Conservation (phyloP, 257 asterid genomes). For the Buddleja alternifolia region DNA sequence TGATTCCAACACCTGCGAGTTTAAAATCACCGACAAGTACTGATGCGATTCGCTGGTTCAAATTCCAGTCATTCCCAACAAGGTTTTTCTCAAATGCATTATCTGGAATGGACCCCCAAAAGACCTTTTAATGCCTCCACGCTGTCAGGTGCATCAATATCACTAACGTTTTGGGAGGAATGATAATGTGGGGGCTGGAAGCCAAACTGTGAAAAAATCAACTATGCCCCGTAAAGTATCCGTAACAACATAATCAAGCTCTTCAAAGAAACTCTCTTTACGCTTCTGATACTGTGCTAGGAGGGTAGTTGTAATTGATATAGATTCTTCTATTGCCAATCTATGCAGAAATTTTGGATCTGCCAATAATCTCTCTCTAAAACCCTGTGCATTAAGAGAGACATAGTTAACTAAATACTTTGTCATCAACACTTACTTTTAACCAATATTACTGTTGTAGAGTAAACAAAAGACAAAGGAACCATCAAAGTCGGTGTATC, state of each 20-base stretch:
- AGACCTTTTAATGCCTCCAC: conserved; percentile 65
- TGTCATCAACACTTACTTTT: neutral
- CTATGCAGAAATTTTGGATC: conserved; percentile 89
- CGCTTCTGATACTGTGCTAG: conserved; percentile 90
- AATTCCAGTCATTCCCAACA: conserved; percentile 81
- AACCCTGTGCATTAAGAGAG: conserved; percentile 66
- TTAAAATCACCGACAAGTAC: conserved; percentile 87
- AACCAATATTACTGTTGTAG: neutral
- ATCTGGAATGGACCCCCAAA: conserved; percentile 91
- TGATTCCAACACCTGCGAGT: conserved; percentile 82
- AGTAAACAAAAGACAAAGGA: conserved; percentile 14
- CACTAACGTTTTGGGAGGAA: conserved; percentile 51
- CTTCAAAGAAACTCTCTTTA: conserved; percentile 80
- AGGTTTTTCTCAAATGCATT: conserved; percentile 86
- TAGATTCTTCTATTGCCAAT: conserved; percentile 95
- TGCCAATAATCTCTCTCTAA: conserved; percentile 88
- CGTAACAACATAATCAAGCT: conserved; percentile 86
- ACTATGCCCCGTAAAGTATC: conserved; percentile 80
- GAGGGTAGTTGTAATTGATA: conserved; percentile 88
- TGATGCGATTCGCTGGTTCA: conserved; percentile 81
- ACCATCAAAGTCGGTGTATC: conserved; percentile 40
- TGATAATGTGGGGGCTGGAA: conserved; percentile 92
- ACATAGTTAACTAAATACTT: conserved; percentile 12
- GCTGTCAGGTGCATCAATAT: conserved; percentile 15
- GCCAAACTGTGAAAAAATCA: conserved; percentile 97